A percentile compares a stretch with the other conserved stretches of the same genome.
phyloP scores from a whole-genome alignment of 2,329 filamentous ascomycete genomes.

The Nothophaeocryptopus gaeumannii region DNA sequence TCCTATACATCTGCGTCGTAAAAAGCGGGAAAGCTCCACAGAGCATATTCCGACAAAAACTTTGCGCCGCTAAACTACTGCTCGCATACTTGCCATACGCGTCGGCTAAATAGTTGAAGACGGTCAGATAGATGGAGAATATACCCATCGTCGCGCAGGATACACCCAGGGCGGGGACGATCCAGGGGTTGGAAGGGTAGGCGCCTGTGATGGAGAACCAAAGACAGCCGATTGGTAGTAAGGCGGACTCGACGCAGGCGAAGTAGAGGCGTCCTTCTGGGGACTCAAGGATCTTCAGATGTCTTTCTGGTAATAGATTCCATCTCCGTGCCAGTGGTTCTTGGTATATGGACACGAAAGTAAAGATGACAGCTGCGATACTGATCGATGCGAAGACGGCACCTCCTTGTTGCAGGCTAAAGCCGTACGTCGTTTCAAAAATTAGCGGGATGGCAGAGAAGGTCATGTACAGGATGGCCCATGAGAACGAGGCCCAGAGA shows the following conservation, averaged over 20 bases:
- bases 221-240: conserved; percentile 78
- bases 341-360: conserved; percentile 59
- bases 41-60: conserved; percentile 79
- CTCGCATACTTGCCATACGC: conserved; percentile 81
- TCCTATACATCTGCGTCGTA: conserved; percentile 68
- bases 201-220: conserved; percentile 71
- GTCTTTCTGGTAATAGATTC: conserved; percentile 18
- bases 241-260: conserved; percentile 68
- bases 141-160: conserved; percentile 79
- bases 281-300: conserved; percentile 42
- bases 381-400: conserved; percentile 72
- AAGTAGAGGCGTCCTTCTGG: conserved; percentile 83
- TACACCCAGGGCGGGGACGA: conserved; percentile 67
- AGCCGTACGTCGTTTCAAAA: conserved; percentile 65
- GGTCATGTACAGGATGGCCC: conserved; percentile 83
- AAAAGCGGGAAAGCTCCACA: conserved; percentile 79
- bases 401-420: conserved; percentile 65
- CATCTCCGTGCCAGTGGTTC: conserved; percentile 17
- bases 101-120: conserved; percentile 91
- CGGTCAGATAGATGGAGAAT: conserved; percentile 79
- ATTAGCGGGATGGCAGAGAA: conserved; percentile 79
- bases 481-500: conserved; percentile 84
- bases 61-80: conserved; percentile 81
- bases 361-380: conserved; percentile 66
- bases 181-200: conserved; percentile 63